Percentiles rank a stretch among this genome's conserved stretches.
phyloP scores from a whole-genome alignment of 2,329 filamentous ascomycete species.

The Aspergillus novoparasiticus region DNA sequence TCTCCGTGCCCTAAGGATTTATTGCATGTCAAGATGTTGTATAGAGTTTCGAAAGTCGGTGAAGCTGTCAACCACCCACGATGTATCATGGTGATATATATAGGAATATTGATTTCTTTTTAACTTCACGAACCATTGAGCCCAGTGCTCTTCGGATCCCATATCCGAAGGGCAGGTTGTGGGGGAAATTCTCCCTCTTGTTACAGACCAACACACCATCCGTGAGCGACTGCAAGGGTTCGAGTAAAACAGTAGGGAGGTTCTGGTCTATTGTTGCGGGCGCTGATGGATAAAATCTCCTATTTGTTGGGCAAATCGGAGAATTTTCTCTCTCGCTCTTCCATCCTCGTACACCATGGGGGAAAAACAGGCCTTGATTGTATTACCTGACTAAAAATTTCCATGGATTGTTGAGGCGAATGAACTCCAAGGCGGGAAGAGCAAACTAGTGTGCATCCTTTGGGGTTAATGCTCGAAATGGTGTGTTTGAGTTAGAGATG shows the following conservation, averaged over 20 bases:
- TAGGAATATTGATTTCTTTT: not conserved
- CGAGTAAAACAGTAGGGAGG: constrained; percentile 12
- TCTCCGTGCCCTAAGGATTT: not conserved
- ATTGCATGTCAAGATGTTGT: not conserved
- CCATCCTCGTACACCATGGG: constrained; percentile 4
- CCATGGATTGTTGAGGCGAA: not conserved
- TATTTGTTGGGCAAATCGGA: constrained; percentile 14
- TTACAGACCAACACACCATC: not conserved
- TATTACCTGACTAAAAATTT: constrained; percentile 1
- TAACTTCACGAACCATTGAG: not conserved
- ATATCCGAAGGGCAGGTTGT: not conserved
- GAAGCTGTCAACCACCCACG: not conserved
- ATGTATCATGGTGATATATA: not conserved
- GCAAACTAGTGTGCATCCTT: constrained; percentile 17
- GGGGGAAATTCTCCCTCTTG: not conserved
- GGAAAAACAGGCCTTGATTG: not conserved
- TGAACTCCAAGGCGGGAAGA: constrained; percentile 15
- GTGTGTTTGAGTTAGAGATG: constrained; percentile 38
- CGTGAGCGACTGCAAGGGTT: constrained; percentile 4
- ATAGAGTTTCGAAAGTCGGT: not conserved
- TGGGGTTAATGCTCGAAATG: constrained; percentile 20
- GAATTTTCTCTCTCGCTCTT: constrained; percentile 3
- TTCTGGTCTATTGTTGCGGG: constrained; percentile 12
- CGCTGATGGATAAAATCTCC: constrained; percentile 15
- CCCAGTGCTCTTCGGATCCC: not conserved